Percentiles rank a stretch among this genome's conserved stretches.
Evolutionary conservation across 768 basidiomycete species (phyloP).

Genomic region (Psilocybe cubensis): DNA sequence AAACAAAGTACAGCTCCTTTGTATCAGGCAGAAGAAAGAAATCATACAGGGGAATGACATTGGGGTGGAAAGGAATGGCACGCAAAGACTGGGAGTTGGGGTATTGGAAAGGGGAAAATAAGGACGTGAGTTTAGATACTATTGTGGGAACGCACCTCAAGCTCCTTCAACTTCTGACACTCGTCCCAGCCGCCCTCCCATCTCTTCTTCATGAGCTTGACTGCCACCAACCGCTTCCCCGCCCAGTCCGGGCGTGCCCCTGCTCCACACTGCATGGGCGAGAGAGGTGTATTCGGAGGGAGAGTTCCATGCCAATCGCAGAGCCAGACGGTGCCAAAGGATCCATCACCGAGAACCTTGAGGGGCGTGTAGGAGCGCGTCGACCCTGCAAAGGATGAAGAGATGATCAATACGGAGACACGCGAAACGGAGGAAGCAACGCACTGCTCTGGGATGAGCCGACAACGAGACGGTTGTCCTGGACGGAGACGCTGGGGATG

Average conservation of each 20-base stretch:
- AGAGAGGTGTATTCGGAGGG: constrained; percentile 87
- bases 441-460: constrained; percentile 73
- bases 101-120: constrained; percentile 15
- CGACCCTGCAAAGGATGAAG: constrained; percentile 58
- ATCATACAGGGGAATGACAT: constrained; percentile 98
- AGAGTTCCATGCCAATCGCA: constrained; percentile 99
- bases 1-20: constrained; percentile 98
- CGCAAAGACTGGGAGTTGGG: constrained; percentile 77
- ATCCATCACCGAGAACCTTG: constrained; percentile 97
- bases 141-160: constrained; percentile 66
- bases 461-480: constrained; percentile 70
- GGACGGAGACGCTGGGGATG: constrained; percentile 77
- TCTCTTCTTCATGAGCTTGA: constrained; percentile 97
- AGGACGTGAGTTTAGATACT: constrained; percentile 14
- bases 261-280: constrained; percentile 95
- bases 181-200: constrained; percentile 99
- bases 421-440: constrained; percentile 32
- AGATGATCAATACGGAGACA: constrained; percentile 15
- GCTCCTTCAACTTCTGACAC: constrained; percentile 92
- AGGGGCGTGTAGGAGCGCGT: constrained; percentile 91
- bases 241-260: constrained; percentile 93
- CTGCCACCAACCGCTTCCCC: constrained; percentile 92
- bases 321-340: constrained; percentile 97
- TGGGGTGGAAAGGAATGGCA: constrained; percentile 92
- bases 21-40: constrained; percentile 96